A percentile compares a stretch with the other conserved stretches of the same genome.
Conservation (phyloP, 73 alveolate species). For the Paramecium biaurelia region DNA sequence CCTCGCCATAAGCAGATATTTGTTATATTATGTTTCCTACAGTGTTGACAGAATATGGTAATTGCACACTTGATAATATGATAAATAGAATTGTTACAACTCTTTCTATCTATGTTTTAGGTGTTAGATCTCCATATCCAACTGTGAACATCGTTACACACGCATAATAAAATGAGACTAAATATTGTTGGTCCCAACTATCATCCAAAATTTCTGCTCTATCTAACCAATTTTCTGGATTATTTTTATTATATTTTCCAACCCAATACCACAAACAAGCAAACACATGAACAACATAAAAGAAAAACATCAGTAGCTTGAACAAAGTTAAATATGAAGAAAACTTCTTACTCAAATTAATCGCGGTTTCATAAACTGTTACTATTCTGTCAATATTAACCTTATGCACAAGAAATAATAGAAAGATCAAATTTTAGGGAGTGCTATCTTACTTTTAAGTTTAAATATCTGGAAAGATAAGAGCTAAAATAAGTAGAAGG, state of each 20-base stretch:
- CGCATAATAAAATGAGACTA: constrained; percentile 72
- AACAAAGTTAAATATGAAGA: neutral
- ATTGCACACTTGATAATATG: constrained; percentile 76
- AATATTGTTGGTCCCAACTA: constrained; percentile 38
- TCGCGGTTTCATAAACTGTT: neutral
- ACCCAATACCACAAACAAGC: constrained; percentile 50
- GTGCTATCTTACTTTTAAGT: neutral
- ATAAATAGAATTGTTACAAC: constrained; percentile 65
- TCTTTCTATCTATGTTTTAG: constrained; percentile 59
- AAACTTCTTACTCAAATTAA: neutral
- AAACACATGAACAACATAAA: constrained; percentile 28
- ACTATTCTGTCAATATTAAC: neutral
- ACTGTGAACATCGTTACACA: constrained; percentile 78
- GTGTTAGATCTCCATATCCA: constrained; percentile 77
- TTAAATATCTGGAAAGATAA: neutral
- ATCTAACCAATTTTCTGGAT: constrained; percentile 56
- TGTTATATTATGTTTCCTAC: constrained; percentile 64
- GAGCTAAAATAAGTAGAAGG: neutral
- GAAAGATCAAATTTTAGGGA: neutral
- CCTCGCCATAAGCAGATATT: constrained; percentile 63
- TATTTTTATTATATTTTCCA: neutral
- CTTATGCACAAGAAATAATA: constrained; percentile 27
- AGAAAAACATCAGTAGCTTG: neutral
- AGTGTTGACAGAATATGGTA: constrained; percentile 80
- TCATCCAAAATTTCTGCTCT: constrained; percentile 40